Evolutionary conservation across 2,329 filamentous ascomycete genomes (phyloP).

Genomic region (Hypoxylon sp.): DNA sequence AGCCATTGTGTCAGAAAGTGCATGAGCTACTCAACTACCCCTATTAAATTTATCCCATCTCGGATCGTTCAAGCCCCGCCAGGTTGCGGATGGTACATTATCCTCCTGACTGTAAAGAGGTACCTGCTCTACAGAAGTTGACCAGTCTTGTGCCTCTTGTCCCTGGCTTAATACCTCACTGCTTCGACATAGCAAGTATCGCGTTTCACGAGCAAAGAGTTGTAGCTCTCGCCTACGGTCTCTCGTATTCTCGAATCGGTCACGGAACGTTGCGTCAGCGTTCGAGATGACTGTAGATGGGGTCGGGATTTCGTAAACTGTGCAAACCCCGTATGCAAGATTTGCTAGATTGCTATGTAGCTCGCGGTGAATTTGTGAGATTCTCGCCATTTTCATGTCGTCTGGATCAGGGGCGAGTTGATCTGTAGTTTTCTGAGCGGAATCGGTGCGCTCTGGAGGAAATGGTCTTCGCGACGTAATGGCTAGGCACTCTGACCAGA

Average conservation of each 20-base stretch:
- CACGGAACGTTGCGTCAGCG: not conserved
- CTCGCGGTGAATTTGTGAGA: conserved; percentile 1
- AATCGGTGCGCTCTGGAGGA: too few species aligned
- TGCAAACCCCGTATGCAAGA: conserved; percentile 15
- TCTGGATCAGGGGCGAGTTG: not conserved
- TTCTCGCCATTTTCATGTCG: not conserved
- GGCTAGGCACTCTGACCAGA: not conserved
- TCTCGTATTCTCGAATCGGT: not conserved
- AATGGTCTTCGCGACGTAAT: not conserved
- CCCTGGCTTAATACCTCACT: conserved; percentile 1
- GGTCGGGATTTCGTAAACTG: not conserved
- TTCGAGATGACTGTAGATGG: not conserved
- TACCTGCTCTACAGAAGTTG: not conserved
- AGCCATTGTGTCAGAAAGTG: too few species aligned
- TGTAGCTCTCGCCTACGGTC: not conserved
- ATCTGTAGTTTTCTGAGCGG: not conserved
- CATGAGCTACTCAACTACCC: too few species aligned
- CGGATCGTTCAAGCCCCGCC: not conserved
- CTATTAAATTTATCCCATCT: conserved; percentile 10
- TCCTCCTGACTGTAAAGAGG: not conserved
- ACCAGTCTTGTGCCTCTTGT: not conserved
- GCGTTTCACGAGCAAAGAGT: not conserved
- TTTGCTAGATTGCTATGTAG: conserved; percentile 2
- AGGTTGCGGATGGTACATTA: not conserved
- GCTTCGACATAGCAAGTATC: conserved; percentile 1